Conservation (phyloP, 2,329 filamentous ascomycete genomes). For the Verticillium zaregamsianum region DNA sequence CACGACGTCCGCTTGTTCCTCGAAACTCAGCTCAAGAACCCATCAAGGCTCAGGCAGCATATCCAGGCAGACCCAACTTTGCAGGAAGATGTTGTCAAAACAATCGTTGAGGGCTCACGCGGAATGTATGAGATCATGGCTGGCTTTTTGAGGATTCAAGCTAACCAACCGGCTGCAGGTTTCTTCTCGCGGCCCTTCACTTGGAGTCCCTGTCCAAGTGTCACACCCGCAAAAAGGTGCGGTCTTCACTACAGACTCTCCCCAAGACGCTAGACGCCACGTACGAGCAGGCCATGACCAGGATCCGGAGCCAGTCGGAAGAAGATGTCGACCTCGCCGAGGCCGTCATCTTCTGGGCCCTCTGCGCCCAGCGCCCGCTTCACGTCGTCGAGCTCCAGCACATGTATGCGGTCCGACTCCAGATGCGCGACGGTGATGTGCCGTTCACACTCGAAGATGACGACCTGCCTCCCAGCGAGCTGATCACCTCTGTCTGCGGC, state of each 20-base stretch:
- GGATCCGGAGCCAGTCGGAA: background rate
- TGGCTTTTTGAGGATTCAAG: no score
- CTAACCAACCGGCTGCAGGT: background rate
- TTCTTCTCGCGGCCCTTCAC: slow-evolving; percentile 1
- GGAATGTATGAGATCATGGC: no score
- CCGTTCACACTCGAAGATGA: background rate
- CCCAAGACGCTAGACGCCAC: slow-evolving; percentile 4
- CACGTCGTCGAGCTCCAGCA: background rate
- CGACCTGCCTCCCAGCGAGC: background rate
- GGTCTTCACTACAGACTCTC: background rate
- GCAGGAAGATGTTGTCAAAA: background rate
- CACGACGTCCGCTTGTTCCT: background rate
- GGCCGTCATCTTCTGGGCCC: background rate
- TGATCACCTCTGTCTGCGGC: slow-evolving; percentile 1
- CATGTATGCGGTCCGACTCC: slow-evolving; percentile 1
- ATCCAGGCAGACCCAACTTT: background rate
- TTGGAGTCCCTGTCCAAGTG: background rate
- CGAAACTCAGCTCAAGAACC: background rate
- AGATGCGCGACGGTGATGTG: background rate
- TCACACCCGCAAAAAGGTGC: slow-evolving; percentile 1
- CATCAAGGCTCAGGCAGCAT: background rate
- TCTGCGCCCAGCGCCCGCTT: background rate
- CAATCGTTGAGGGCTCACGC: no score
- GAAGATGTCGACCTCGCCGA: slow-evolving; percentile 3
- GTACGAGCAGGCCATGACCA: slow-evolving; percentile 1